Conservation (phyloP, 192 early-diverging fungal genomes). For the Coemansia asiatica region DNA sequence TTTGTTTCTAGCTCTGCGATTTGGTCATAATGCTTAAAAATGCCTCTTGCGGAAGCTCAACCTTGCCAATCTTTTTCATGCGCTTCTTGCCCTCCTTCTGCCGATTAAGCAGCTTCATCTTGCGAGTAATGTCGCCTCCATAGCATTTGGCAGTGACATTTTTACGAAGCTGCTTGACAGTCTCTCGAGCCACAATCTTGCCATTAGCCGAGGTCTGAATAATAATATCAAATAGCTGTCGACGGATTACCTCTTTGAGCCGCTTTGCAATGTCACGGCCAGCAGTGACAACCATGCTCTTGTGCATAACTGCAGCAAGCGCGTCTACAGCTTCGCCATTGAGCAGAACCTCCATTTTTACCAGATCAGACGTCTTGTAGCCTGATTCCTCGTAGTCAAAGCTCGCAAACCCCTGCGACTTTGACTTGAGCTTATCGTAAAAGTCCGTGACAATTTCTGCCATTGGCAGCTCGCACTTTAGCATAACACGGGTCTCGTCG, state of each 20-base stretch:
- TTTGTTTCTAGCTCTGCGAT: not conserved
- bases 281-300: constrained; percentile 63
- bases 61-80: constrained; percentile 85
- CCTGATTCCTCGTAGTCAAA: constrained; percentile 97
- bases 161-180: constrained; percentile 82
- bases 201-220: constrained; percentile 88
- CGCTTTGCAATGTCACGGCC: constrained; percentile 82
- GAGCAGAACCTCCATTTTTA: constrained; percentile 89
- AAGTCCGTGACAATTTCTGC: constrained; percentile 95
- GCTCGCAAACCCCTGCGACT: constrained; percentile 76
- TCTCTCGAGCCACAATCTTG: constrained; percentile 84
- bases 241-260: constrained; percentile 78
- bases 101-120: constrained; percentile 95
- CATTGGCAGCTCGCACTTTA: constrained; percentile 86
- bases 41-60: constrained; percentile 90
- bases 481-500: constrained; percentile 78
- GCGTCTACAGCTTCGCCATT: constrained; percentile 93
- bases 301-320: constrained; percentile 84
- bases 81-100: constrained; percentile 97
- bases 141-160: constrained; percentile 98
- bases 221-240: constrained; percentile 91
- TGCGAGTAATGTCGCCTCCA: constrained; percentile 93
- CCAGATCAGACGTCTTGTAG: constrained; percentile 81
- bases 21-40: constrained; percentile 61
- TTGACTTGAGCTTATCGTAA: constrained; percentile 90